Evolutionary conservation across 2,329 filamentous ascomycete species (phyloP).

Genomic region (Aspergillus fumigatiaffinis): DNA sequence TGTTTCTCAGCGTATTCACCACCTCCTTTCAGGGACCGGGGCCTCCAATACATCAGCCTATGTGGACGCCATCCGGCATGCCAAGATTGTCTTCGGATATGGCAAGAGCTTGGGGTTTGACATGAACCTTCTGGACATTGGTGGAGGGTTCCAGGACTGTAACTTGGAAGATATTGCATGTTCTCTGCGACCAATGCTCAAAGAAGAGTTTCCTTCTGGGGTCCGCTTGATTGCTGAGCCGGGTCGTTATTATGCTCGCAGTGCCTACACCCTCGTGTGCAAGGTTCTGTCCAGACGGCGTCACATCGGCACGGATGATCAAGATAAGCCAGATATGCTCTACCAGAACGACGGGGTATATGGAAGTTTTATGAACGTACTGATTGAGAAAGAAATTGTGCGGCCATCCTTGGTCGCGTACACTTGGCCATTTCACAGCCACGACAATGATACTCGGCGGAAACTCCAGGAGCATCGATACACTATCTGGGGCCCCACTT

Average conservation of each 20-base stretch:
- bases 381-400: constrained; percentile 13
- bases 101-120: constrained; percentile 15
- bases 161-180: constrained; percentile 17
- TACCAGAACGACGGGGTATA: constrained; percentile 29
- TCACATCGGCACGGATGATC: constrained; percentile 4
- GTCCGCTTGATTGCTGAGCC: constrained; percentile 23
- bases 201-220: constrained; percentile 8
- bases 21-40: constrained; percentile 11
- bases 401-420: constrained; percentile 6
- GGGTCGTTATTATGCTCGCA: constrained; percentile 21
- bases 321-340: constrained; percentile 20
- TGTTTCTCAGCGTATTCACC: not conserved
- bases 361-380: constrained; percentile 19
- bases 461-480: constrained; percentile 13
- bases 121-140: constrained; percentile 21
- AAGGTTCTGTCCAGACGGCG: constrained; percentile 20
- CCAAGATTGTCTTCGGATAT: constrained; percentile 13
- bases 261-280: constrained; percentile 20
- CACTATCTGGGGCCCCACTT: constrained; percentile 28
- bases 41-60: constrained; percentile 15
- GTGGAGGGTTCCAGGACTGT: constrained; percentile 22
- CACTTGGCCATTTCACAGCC: not conserved
- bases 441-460: not conserved
- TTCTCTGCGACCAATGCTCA: constrained; percentile 1
- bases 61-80: constrained; percentile 16